phyloP scores from a whole-genome alignment of 1,139 yeast genomes.

The Scheffersomyces segobiensis region DNA sequence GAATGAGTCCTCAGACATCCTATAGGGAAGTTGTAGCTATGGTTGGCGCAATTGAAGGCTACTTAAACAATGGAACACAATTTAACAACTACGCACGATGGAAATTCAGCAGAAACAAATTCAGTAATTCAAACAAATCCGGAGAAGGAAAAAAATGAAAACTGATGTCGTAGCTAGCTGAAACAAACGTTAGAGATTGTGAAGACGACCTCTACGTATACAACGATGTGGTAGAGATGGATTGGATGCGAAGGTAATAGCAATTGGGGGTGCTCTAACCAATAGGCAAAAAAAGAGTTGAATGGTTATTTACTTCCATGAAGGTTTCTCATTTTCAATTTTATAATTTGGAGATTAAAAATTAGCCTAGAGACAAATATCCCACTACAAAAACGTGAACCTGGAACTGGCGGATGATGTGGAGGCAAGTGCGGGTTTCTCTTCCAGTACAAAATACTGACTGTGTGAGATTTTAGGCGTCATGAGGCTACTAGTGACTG shows the following conservation, averaged over 20 bases:
- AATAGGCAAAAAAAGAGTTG: not conserved
- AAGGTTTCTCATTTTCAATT: not conserved
- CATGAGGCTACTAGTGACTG: too few relatives aligned
- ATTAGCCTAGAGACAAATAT: not conserved
- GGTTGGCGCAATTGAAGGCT: not conserved
- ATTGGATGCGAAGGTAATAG: not conserved
- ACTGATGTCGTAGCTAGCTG: not conserved
- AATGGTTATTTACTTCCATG: not conserved
- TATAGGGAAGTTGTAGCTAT: not conserved
- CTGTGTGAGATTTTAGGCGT: not conserved
- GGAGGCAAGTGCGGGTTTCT: not conserved
- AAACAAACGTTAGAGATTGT: not conserved
- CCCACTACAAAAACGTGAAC: not conserved
- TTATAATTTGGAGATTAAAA: not conserved
- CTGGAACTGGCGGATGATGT: not conserved
- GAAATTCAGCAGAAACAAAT: not conserved
- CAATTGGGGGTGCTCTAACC: not conserved
- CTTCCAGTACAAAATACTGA: not conserved
- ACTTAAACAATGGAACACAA: not conserved
- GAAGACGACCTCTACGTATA: not conserved
- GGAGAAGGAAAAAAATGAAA: not conserved
- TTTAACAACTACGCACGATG: not conserved
- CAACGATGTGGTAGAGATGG: not conserved
- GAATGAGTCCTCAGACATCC: conserved; percentile 22
- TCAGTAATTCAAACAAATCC: too few relatives aligned